Base-by-base conservation (phyloP, 441 rosid genomes). In the Manihot esculenta region DNA sequence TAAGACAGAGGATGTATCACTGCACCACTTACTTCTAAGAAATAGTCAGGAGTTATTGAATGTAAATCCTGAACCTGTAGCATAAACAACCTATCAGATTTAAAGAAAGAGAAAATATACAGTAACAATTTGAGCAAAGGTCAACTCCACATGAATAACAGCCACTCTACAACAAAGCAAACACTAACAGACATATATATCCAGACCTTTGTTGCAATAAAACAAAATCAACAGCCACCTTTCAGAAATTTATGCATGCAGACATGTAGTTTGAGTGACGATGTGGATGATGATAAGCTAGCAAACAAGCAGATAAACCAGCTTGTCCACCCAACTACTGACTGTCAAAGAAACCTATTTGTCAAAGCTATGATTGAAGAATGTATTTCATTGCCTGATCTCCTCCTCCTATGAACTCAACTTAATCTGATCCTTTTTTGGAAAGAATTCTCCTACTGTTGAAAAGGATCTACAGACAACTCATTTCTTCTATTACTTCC, bases 11-110 rank as follows among this genome's bases (percentile, higher is more conserved):
- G 90, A 68, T 96, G 99, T 74, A 96, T 90, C 67, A 93, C 93
- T 53, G 88, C 97, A 67, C 99, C 98, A 69, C 98, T 96, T 47
- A 96, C 90, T 91, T 96, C 98, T 76, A 96, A 83, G 84, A 96
- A 96, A 71, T 85, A 77, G 75, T 86, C 86, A 72, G 98, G 99
- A 81, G 99, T 93, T 74, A 96, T 88, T 4, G 82, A 86, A 82
- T 96, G 99, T 73, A 96, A 82, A 94, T 96, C 94, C 73, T 91
- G 97, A 78, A 93, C 97, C 99, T 96, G 82, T 83, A 79, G 33
- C 58, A 71, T 53, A 67, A 48, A 67, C 10, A 8, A n/a, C 42
- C 42, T 12, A 53, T 58, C 3, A 51, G 41, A 18, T 56, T 63
- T 42, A 23, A 49, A 38, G n/a, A 18, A 50, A 15, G 61, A 71